phyloP scores from a whole-genome alignment of 2,329 filamentous ascomycete species.

The Colletotrichum sp. region DNA sequence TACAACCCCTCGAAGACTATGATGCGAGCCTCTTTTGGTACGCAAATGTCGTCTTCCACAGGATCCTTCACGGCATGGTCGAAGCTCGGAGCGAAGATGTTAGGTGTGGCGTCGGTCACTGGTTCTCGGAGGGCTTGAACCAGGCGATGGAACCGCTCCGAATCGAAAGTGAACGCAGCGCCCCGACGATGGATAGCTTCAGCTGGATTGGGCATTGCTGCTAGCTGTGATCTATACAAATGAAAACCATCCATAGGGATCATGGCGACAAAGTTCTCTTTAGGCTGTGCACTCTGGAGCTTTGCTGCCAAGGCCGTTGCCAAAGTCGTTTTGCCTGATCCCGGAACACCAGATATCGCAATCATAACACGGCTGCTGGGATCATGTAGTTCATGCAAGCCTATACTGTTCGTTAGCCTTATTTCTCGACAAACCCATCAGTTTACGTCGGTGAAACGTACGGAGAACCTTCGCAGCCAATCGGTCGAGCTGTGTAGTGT shows the following conservation, averaged over 20 bases:
- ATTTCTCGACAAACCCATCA: fast-evolving
- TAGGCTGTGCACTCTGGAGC: neutral
- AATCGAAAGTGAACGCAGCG: neutral
- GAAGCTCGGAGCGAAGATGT: neutral
- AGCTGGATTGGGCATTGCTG: neutral
- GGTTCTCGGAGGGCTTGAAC: neutral
- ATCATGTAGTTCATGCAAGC: neutral
- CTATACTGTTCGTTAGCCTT: neutral
- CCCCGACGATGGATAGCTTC: neutral
- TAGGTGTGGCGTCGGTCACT: neutral
- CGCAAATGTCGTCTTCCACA: neutral
- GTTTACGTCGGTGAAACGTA: neutral
- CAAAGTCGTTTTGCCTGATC: neutral
- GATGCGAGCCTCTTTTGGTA: neutral
- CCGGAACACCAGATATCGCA: neutral
- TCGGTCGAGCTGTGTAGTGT: neutral
- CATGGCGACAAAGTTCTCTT: neutral
- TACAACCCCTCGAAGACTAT: neutral
- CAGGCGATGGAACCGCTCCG: neutral
- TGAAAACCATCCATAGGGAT: neutral
- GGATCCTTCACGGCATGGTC: neutral
- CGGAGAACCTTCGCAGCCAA: neutral
- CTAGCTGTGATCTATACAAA: neutral
- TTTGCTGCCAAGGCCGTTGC: neutral
- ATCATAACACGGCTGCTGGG: neutral